A percentile compares a stretch with the other conserved stretches of the same genome.
These are phyloP conservation scores for Nannochloropsis salina DNA, from an alignment of 108 stramenopile genomes.

Conservation along the genomic window DNA sequence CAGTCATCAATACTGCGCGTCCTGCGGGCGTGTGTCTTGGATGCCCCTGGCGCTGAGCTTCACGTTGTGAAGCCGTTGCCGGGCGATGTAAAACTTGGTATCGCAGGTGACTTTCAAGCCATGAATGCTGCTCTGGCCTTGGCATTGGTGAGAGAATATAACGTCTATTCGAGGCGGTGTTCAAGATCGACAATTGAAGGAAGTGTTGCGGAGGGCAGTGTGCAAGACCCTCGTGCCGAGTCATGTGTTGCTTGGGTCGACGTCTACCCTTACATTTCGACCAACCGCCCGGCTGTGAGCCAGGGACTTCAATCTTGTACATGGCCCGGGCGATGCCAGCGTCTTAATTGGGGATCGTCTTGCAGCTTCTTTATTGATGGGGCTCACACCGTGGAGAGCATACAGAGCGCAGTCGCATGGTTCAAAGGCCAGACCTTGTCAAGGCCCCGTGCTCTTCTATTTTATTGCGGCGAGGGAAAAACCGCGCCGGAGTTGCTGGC, in stretches of 20 bases:
- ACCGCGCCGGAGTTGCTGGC: background rate
- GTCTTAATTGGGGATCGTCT: background rate
- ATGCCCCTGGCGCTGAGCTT: background rate
- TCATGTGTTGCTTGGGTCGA: conserved; percentile 5
- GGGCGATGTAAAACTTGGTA: conserved; percentile 24
- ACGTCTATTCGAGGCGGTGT: background rate
- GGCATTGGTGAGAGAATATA: conserved; percentile 9
- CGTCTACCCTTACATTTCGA: conserved; percentile 12
- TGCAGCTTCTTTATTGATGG: background rate
- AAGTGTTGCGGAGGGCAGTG: too few relatives aligned
- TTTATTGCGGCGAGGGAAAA: background rate
- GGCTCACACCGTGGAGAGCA: conserved; percentile 4
- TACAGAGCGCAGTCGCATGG: background rate
- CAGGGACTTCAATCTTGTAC: conserved; percentile 23
- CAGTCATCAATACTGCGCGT: conserved; percentile 23
- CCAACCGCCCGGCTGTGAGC: background rate
- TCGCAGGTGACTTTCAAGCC: conserved; percentile 40
- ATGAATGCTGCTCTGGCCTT: conserved; percentile 39
- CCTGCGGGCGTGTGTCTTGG: background rate
- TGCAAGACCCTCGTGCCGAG: background rate
- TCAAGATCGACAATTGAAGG: too few relatives aligned
- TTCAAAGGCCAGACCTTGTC: background rate
- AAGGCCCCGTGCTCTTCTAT: background rate
- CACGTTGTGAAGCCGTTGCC: conserved; percentile 31
- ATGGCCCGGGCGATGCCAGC: conserved; percentile 39